Evolutionary conservation across 192 early-diverging fungal species (phyloP).

Genomic region (Funneliformis mosseae): DNA sequence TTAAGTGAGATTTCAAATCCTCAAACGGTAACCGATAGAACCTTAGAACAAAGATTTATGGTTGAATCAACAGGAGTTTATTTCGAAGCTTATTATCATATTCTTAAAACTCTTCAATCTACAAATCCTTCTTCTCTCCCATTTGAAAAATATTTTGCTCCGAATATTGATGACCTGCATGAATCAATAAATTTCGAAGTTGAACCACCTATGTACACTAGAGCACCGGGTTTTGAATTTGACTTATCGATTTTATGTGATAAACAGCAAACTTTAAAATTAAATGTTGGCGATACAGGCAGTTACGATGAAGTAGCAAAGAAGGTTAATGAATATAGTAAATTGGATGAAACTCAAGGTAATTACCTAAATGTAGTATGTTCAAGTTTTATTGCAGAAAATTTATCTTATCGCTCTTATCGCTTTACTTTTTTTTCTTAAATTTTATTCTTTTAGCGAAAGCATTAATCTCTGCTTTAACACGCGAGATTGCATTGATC

Average conservation of each 20-base stretch:
- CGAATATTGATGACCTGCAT: not conserved
- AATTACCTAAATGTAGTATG: not conserved
- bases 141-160: constrained; percentile 46
- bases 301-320: not conserved
- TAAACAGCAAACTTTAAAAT: constrained; percentile 3
- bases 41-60: constrained; percentile 33
- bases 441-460: constrained; percentile 12
- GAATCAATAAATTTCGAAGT: not conserved
- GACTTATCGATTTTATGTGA: constrained; percentile 33
- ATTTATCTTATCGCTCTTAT: too few species aligned
- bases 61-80: constrained; percentile 42
- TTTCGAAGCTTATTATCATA: constrained; percentile 42
- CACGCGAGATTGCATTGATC: constrained; percentile 54
- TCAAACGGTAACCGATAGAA: not conserved
- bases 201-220: constrained; percentile 44
- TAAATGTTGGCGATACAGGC: constrained; percentile 13
- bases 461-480: constrained; percentile 51
- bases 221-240: constrained; percentile 38
- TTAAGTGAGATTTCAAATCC: constrained; percentile 1
- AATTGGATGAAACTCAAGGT: constrained; percentile 55
- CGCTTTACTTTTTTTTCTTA: not conserved
- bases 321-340: constrained; percentile 29
- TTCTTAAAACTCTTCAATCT: constrained; percentile 42
- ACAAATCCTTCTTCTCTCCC: constrained; percentile 39
- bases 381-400: too few species aligned